These are phyloP conservation scores for Leonotis leonurus DNA, from an alignment of 257 asterid genomes.

Conservation along the genomic window DNA sequence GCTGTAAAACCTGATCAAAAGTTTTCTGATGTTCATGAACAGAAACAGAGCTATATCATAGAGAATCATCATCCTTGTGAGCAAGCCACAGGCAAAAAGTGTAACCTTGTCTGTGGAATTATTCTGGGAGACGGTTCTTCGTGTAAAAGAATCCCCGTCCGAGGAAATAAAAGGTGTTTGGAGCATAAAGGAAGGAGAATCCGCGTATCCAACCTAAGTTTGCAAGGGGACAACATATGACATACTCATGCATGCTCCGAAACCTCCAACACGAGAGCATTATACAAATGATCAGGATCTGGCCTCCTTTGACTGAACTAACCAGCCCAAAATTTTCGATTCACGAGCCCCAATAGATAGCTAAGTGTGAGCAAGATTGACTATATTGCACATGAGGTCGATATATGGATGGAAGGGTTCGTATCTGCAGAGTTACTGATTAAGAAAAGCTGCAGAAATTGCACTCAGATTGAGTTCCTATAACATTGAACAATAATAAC, in stretches of 20 bases:
- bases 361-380: not conserved
- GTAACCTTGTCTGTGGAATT: conserved; percentile 25
- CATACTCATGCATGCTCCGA: not conserved
- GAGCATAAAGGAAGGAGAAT: conserved; percentile 43
- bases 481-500: not conserved
- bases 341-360: not conserved
- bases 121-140: conserved; percentile 30
- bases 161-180: conserved; percentile 36
- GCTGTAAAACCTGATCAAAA: not conserved
- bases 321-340: not conserved
- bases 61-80: not conserved
- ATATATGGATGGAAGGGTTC: not conserved
- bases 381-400: not conserved
- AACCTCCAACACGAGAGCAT: not conserved
- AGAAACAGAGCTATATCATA: not conserved
- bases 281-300: not conserved
- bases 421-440: not conserved
- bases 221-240: not conserved
- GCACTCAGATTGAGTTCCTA: not conserved
- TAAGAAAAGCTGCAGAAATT: not conserved
- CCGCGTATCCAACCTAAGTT: not conserved
- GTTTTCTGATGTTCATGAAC: not conserved
- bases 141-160: conserved; percentile 24
- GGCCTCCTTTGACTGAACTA: not conserved
- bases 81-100: not conserved